These are phyloP conservation scores for Rhodotorula sp. DNA, from an alignment of 1,284 basidiomycete species.

Conservation along the genomic window DNA sequence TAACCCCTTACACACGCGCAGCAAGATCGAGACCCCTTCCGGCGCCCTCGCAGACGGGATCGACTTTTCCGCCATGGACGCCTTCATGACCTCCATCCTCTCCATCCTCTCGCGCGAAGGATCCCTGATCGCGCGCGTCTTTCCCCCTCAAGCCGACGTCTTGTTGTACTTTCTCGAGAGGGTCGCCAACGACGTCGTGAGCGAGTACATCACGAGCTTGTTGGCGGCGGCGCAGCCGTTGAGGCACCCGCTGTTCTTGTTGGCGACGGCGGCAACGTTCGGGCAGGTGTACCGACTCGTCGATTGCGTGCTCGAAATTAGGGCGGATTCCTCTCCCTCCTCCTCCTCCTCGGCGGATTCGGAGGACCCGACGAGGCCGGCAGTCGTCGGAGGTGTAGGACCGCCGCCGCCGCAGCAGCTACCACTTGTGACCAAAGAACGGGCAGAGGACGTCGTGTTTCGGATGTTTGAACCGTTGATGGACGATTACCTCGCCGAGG, in stretches of 20 bases:
- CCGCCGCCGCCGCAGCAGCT: neutral
- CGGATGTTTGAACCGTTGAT: conserved; percentile 91
- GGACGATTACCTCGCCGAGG: conserved; percentile 95
- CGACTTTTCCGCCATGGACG: conserved; percentile 89
- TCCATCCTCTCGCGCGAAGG: conserved; percentile 67
- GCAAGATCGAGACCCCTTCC: conserved; percentile 35
- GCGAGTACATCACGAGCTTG: conserved; percentile 79
- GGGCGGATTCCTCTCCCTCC: conserved; percentile 35
- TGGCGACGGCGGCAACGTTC: conserved; percentile 84
- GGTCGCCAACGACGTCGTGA: conserved; percentile 68
- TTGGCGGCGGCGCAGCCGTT: conserved; percentile 74
- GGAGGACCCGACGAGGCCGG: too few species aligned
- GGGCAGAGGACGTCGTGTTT: conserved; percentile 79
- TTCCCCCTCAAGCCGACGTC: conserved; percentile 72
- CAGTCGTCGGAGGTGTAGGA: too few species aligned
- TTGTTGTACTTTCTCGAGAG: conserved; percentile 72
- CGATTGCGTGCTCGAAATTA: conserved; percentile 61
- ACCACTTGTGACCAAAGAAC: conserved; percentile 50
- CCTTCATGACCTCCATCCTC: conserved; percentile 73
- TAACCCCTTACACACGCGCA: neutral
- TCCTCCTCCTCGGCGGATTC: too few species aligned
- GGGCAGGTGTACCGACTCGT: conserved; percentile 82
- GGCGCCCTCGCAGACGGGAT: conserved; percentile 56
- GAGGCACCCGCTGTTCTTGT: conserved; percentile 70
- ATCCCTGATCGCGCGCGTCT: conserved; percentile 73